Conservation (phyloP, 2,329 filamentous ascomycete genomes). For the Fusarium bactridioides region DNA sequence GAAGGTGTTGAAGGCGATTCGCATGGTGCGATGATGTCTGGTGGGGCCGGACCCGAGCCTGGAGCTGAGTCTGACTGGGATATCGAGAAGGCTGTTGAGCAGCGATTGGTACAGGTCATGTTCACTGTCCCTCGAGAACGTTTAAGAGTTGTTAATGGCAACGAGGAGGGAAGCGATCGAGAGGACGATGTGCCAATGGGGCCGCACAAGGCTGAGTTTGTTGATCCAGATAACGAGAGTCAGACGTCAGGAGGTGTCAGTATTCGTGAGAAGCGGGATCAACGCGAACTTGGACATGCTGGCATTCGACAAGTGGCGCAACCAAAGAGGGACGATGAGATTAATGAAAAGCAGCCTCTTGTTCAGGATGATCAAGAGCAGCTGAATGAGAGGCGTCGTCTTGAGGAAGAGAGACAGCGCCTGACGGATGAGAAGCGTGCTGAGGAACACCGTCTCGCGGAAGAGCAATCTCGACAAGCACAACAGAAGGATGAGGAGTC, state of each 20-base stretch:
- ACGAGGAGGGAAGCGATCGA: conserved; percentile 49
- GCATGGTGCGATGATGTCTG: conserved; percentile 37
- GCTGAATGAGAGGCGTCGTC: neutral
- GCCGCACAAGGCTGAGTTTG: conserved; percentile 50
- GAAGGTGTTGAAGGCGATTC: conserved; percentile 45
- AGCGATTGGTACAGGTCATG: conserved; percentile 80
- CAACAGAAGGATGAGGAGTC: neutral
- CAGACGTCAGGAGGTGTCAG: conserved; percentile 16
- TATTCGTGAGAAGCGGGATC: conserved; percentile 17
- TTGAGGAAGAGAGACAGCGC: neutral
- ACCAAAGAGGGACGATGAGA: conserved; percentile 1
- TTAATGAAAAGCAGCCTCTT: conserved; percentile 19
- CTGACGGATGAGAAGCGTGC: neutral
- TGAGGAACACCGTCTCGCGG: neutral
- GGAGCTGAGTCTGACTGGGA: conserved; percentile 74
- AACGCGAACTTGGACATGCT: neutral
- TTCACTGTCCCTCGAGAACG: conserved; percentile 92
- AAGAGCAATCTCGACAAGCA: neutral
- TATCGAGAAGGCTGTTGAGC: conserved; percentile 76
- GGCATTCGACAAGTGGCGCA: neutral
- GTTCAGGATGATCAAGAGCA: conserved; percentile 8
- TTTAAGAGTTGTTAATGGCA: conserved; percentile 88
- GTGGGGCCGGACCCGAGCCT: conserved; percentile 45
- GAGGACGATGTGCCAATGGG: conserved; percentile 42
- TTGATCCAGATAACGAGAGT: conserved; percentile 50